phyloP scores from a whole-genome alignment of 371 early-diverging fungal species.

The Mortierella sp. region DNA sequence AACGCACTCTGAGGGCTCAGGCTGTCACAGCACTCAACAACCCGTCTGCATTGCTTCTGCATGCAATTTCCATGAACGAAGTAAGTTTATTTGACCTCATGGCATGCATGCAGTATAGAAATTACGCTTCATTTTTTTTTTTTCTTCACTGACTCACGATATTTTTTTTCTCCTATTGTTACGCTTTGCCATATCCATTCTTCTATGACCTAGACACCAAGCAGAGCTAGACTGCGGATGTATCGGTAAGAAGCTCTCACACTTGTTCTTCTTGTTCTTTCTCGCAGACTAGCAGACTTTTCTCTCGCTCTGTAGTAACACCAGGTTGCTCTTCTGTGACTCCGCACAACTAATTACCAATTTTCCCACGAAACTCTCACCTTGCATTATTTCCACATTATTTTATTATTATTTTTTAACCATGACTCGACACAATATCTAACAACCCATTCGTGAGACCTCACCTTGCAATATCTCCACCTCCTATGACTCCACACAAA shows the following conservation, averaged over 20 bases:
- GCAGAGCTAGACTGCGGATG: constrained; percentile 41
- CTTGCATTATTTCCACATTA: background rate
- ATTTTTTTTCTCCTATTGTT: background rate
- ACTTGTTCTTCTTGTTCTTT: background rate
- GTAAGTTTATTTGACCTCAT: constrained; percentile 2
- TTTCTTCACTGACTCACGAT: background rate
- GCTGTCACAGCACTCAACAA: constrained; percentile 39
- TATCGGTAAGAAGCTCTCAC: constrained; percentile 30
- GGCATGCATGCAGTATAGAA: too few species aligned
- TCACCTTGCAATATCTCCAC: background rate
- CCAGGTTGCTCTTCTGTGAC: background rate
- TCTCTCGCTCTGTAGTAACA: background rate
- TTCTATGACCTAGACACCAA: constrained; percentile 29
- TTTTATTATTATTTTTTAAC: background rate
- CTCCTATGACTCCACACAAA: background rate
- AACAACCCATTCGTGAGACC: too few species aligned
- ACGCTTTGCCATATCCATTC: background rate
- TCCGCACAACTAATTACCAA: background rate
- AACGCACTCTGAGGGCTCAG: constrained; percentile 19
- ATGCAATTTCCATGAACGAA: constrained; percentile 54
- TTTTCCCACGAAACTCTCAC: background rate
- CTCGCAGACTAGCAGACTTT: background rate
- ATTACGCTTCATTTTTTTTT: background rate
- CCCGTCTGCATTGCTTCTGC: constrained; percentile 32
- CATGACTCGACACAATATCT: background rate